Conservation (phyloP, 257 asterid genomes). For the Nicotiana obtusifolia region DNA sequence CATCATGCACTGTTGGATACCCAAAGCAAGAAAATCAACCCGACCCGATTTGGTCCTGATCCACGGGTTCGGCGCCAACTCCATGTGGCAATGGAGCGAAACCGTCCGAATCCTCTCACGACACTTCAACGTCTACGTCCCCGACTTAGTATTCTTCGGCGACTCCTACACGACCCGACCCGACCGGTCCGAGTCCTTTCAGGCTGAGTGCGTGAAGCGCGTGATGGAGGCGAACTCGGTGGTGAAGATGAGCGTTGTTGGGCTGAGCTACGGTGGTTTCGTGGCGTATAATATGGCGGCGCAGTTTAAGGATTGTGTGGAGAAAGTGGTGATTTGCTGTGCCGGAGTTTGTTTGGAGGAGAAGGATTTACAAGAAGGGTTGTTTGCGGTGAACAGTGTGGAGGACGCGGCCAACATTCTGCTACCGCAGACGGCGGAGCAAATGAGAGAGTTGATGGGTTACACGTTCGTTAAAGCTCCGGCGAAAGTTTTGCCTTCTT, state of each 20-base stretch:
- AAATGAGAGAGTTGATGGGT: slow-evolving; percentile 45
- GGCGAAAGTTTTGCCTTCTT: slow-evolving; percentile 38
- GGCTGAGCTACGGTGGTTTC: slow-evolving; percentile 74
- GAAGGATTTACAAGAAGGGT: slow-evolving; percentile 44
- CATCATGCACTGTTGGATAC: slow-evolving; percentile 54
- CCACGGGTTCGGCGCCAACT: slow-evolving; percentile 65
- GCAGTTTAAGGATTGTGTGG: slow-evolving; percentile 46
- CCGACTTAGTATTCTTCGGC: slow-evolving; percentile 63
- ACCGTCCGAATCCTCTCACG: slow-evolving; percentile 33
- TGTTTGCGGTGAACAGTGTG: slow-evolving; percentile 51
- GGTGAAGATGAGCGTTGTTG: slow-evolving; percentile 35
- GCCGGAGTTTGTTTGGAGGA: slow-evolving; percentile 73
- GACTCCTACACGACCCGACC: slow-evolving; percentile 47
- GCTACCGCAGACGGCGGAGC: slow-evolving; percentile 65
- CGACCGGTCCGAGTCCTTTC: slow-evolving; percentile 54
- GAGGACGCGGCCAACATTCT: slow-evolving; percentile 50
- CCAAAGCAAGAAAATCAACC: slow-evolving; percentile 28
- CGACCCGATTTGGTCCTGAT: slow-evolving; percentile 47
- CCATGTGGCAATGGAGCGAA: slow-evolving; percentile 61
- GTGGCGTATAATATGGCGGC: slow-evolving; percentile 67
- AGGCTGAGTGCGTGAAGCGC: slow-evolving; percentile 56
- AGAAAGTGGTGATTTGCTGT: slow-evolving; percentile 55
- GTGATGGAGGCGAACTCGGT: slow-evolving; percentile 48
- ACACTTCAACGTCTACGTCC: slow-evolving; percentile 60
- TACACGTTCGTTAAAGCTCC: slow-evolving; percentile 47